Evolutionary conservation across 2,329 filamentous ascomycete species (phyloP).

Genomic region (Penicillium sclerotigenum): DNA sequence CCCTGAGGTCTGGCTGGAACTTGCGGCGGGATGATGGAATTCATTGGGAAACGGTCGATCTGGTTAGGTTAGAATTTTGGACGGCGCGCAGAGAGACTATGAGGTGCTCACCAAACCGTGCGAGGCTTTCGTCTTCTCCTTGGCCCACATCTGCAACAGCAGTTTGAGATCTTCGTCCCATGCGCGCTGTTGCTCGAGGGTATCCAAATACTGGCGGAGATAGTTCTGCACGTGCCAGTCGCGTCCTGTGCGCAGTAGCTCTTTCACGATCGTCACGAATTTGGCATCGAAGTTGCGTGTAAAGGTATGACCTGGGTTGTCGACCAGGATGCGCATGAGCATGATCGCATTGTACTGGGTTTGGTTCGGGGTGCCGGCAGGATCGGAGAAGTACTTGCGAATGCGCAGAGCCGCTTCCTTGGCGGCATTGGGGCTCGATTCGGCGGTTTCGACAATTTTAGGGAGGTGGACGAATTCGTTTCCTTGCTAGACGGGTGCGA

Average conservation of each 20-base stretch:
- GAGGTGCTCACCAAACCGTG: conserved; percentile 39
- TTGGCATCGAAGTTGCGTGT: conserved; percentile 86
- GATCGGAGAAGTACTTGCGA: conserved; percentile 74
- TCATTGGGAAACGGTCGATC: conserved; percentile 11
- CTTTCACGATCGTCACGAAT: conserved; percentile 73
- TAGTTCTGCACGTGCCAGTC: conserved; percentile 81
- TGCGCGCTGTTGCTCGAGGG: conserved; percentile 68
- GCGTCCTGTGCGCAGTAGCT: conserved; percentile 66
- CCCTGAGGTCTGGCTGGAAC: neutral
- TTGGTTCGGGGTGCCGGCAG: conserved; percentile 62
- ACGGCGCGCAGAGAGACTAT: neutral
- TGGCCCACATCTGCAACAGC: conserved; percentile 84
- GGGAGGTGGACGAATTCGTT: conserved; percentile 92
- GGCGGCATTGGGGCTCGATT: conserved; percentile 83
- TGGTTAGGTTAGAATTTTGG: neutral
- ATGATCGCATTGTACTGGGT: conserved; percentile 95
- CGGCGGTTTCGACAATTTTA: conserved; percentile 88
- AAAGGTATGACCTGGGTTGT: conserved; percentile 88
- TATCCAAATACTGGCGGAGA: conserved; percentile 78
- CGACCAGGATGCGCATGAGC: conserved; percentile 84
- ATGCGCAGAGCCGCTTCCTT: conserved; percentile 76
- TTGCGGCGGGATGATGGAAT: neutral
- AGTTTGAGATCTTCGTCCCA: conserved; percentile 69
- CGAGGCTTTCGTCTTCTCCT: conserved; percentile 69
- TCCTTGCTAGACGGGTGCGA: conserved; percentile 50